Evolutionary conservation across 768 basidiomycete genomes (phyloP), one percentile per base, ranked within the genome.

Genomic region (Artomyces pyxidatus): DNA sequence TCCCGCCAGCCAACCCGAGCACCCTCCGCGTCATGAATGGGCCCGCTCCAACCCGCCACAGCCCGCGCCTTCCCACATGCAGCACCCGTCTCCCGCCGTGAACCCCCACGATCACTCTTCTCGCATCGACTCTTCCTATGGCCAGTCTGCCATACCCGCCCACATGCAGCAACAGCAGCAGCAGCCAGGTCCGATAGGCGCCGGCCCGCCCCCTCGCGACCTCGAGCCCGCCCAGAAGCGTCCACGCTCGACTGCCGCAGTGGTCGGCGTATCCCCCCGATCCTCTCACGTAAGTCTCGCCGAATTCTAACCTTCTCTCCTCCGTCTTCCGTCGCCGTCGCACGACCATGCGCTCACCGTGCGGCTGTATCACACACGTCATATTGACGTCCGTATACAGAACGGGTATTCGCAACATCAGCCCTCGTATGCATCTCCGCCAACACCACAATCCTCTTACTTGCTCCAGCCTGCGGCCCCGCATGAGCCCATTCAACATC

Each of bases 271-370:
- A 71, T 66, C 77, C 67, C 67, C 77, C 54, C 76, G 76, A 54
- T 65, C 70, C 38, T 63, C 71, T 61, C 75, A 78, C 68, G 77
- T 79, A 73, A 68, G 70, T 65, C n/a, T n/a, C n/a, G n/a, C n/a
- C n/a, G n/a, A n/a, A n/a, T n/a, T n/a, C n/a, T n/a, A n/a, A n/a
- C n/a, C 45, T 29, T 38, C 32, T 42, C 53, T 45, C 59, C 46
- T 19, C 37, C 52, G 40, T 43, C 27, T 45, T 29, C 40, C 23
- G 26, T 27, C n/a, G 28, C 44, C 32, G 2, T 25, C 46, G 14
- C 26, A 26, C 25, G 12, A 40, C 35, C 26, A 41, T 23, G 27
- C 21, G 40, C 48, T 49, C 28, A 19, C 39, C 50, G 29, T 45
- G 28, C 42, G 32, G 32, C 17, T 17, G 14, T 35, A 12, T 17